Conservation (phyloP, 1,284 basidiomycete species). For the Fistulina hepatica region DNA sequence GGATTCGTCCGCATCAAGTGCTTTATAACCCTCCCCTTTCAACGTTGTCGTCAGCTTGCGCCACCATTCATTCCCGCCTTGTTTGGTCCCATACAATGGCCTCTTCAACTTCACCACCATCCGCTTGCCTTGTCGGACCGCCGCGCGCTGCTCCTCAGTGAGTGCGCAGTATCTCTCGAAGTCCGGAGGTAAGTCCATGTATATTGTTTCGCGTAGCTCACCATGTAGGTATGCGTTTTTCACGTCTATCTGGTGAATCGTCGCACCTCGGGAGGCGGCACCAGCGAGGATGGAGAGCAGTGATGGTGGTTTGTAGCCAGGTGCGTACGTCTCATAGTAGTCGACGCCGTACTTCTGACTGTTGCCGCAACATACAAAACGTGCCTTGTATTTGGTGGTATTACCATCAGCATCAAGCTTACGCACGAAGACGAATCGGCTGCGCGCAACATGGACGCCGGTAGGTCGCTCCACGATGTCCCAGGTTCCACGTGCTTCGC, state of each 20-base stretch:
- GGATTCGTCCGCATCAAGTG: conserved; percentile 2
- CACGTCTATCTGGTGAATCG: conserved; percentile 28
- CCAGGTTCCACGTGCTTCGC: conserved; percentile 13
- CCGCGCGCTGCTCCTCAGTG: too few species aligned
- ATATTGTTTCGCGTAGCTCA: conserved; percentile 13
- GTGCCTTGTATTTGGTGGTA: conserved; percentile 12
- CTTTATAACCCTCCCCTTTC: conserved; percentile 1
- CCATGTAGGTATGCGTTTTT: conserved; percentile 24
- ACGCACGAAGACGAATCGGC: background rate
- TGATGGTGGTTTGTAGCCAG: conserved; percentile 22
- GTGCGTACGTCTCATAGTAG: conserved; percentile 26
- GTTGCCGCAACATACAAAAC: conserved; percentile 13
- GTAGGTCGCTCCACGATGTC: conserved; percentile 13
- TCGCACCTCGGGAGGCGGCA: too few species aligned
- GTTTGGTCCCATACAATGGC: conserved; percentile 4
- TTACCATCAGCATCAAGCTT: conserved; percentile 8
- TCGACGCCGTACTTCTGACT: conserved; percentile 15
- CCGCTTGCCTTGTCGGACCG: too few species aligned
- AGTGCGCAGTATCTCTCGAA: too few species aligned
- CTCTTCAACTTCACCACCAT: conserved; percentile 1
- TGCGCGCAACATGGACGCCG: conserved; percentile 9
- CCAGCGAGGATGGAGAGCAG: conserved; percentile 24
- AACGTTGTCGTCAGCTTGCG: conserved; percentile 1
- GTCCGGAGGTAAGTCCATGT: conserved; percentile 14
- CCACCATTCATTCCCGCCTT: conserved; percentile 7